These are phyloP conservation scores for Metahyphopichia silvanorum DNA, from an alignment of 805 yeast genomes.

Conservation along the genomic window DNA sequence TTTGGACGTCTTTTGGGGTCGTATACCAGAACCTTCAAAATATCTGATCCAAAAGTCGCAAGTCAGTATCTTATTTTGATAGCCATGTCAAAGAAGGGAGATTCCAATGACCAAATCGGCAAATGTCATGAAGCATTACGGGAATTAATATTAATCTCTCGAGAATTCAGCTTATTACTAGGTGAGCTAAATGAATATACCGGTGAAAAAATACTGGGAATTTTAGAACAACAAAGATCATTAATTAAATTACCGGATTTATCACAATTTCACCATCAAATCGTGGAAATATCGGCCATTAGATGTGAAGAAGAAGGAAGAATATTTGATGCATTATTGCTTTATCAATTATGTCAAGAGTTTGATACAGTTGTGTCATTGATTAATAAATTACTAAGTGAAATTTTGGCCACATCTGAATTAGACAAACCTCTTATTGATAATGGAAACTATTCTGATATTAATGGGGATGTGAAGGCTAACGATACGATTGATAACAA, in stretches of 20 bases:
- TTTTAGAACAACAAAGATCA: conserved; percentile 72
- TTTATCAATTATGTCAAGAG: conserved; percentile 87
- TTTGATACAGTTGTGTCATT: conserved; percentile 74
- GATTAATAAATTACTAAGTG: conserved; percentile 75
- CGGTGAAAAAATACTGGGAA: conserved; percentile 79
- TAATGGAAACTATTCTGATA: conserved; percentile 41
- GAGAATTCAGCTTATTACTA: conserved; percentile 75
- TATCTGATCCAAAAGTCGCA: conserved; percentile 85
- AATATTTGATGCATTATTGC: conserved; percentile 74
- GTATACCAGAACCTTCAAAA: conserved; percentile 78
- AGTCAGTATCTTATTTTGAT: conserved; percentile 82
- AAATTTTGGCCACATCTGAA: conserved; percentile 68
- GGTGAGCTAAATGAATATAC: conserved; percentile 74
- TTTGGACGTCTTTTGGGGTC: conserved; percentile 71
- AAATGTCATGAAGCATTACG: conserved; percentile 76
- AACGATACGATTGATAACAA: conserved; percentile 45
- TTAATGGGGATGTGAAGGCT: conserved; percentile 26
- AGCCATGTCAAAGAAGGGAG: conserved; percentile 44
- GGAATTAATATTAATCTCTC: conserved; percentile 80
- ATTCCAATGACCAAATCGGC: conserved; percentile 42
- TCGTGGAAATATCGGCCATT: conserved; percentile 81
- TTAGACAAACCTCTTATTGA: conserved; percentile 53
- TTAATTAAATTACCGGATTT: conserved; percentile 59
- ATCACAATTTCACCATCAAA: conserved; percentile 59
- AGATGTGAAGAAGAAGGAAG: conserved; percentile 92